These are phyloP conservation scores for Ruellia speciosa DNA, from an alignment of 305 asterid species.

Conservation along the genomic window DNA sequence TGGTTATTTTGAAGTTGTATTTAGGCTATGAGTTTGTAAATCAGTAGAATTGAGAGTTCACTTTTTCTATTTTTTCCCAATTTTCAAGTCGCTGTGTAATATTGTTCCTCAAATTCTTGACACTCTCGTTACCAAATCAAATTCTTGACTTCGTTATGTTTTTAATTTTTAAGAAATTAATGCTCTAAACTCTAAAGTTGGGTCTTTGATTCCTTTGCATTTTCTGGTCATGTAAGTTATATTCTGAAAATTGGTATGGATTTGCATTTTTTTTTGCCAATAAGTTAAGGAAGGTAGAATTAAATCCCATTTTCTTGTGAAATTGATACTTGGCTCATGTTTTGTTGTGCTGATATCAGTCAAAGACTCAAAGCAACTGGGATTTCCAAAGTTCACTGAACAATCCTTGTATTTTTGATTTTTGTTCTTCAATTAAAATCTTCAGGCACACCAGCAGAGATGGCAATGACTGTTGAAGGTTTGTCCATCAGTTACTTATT, in stretches of 20 bases:
- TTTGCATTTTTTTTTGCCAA: neutral
- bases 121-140: neutral
- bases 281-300: neutral
- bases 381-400: constrained; percentile 13
- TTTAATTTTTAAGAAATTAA: neutral
- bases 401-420: constrained; percentile 12
- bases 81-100: neutral
- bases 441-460: constrained; percentile 23
- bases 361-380: neutral
- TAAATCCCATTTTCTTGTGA: too few relatives aligned
- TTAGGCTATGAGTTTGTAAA: neutral
- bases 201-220: neutral
- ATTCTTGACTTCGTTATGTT: neutral
- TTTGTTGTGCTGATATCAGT: too few relatives aligned
- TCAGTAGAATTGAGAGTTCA: neutral
- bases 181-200: neutral
- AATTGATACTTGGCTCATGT: too few relatives aligned
- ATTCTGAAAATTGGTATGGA: neutral
- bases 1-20: neutral
- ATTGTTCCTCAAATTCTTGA: neutral
- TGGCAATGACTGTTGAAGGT: constrained; percentile 92
- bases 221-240: neutral
- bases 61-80: neutral
- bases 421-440: constrained; percentile 6
- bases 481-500: constrained; percentile 3